Percentiles rank a stretch among this genome's conserved stretches.
These are phyloP conservation scores for Nannochloropsis oceanica DNA, from an alignment of 108 stramenopile species.

Conservation along the genomic window DNA sequence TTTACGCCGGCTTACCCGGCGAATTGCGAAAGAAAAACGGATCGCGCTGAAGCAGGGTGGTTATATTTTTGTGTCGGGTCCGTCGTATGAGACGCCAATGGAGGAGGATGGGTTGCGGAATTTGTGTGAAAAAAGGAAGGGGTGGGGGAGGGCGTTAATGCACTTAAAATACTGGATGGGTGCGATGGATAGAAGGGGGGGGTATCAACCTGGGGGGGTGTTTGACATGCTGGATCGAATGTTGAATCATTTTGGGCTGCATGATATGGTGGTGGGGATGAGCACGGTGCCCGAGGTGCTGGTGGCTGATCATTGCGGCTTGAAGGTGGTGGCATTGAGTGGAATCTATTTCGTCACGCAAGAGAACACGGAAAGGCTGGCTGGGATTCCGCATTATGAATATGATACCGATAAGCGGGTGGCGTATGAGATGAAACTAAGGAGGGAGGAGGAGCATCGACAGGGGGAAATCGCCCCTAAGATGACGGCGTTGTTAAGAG, in stretches of 20 bases:
- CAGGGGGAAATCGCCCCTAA: background rate
- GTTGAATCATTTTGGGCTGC: background rate
- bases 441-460: background rate
- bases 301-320: slow-evolving; percentile 67
- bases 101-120: slow-evolving; percentile 57
- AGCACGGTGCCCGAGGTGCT: slow-evolving; percentile 72
- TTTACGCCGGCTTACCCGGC: slow-evolving; percentile 38
- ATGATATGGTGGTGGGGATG: slow-evolving; percentile 59
- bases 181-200: background rate
- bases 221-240: background rate
- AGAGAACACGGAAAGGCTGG: background rate
- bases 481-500: background rate
- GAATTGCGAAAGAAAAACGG: slow-evolving; percentile 41
- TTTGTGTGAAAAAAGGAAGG: background rate
- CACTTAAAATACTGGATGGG: background rate
- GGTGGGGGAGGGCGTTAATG: background rate
- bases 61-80: slow-evolving; percentile 77
- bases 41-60: slow-evolving; percentile 49
- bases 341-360: background rate
- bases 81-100: slow-evolving; percentile 69
- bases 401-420: background rate
- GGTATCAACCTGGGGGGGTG: background rate
- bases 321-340: slow-evolving; percentile 61
- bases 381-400: background rate
- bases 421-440: background rate